Conservation (phyloP, 495 filamentous ascomycete species). For the Trichoderma orchidacearum region DNA sequence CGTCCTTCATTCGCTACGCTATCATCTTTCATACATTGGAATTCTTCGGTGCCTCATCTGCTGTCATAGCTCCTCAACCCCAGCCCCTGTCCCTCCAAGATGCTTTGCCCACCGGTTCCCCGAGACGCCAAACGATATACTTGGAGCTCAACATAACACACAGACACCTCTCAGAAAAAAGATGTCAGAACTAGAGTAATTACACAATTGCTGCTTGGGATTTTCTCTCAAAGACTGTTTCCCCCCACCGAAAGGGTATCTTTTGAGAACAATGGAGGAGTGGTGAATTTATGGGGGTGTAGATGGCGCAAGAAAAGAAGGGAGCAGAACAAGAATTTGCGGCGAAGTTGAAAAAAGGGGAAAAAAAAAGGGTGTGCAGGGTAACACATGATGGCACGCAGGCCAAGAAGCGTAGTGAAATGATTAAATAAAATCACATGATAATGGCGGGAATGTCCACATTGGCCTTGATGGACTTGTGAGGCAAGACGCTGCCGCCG, state of each 20-base stretch:
- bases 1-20: not conserved
- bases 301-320: not conserved
- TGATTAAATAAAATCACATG: slow-evolving; percentile 42
- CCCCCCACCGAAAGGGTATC: not conserved
- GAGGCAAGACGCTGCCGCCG: slow-evolving; percentile 86
- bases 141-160: not conserved
- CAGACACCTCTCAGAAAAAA: not conserved
- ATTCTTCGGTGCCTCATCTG: not conserved
- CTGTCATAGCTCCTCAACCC: not conserved
- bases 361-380: not conserved
- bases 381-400: not conserved
- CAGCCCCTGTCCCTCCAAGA: not conserved
- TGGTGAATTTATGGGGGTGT: not conserved
- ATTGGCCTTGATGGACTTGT: slow-evolving; percentile 99
- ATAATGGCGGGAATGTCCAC: slow-evolving; percentile 86
- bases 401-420: not conserved
- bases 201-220: not conserved
- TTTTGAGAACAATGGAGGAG: not conserved
- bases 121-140: slow-evolving; percentile 1
- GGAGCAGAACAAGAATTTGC: not conserved
- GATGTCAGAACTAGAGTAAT: not conserved
- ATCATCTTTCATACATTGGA: not conserved
- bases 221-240: slow-evolving; percentile 1
- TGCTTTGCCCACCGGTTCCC: not conserved
- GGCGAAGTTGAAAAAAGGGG: not conserved